phyloP scores from a whole-genome alignment of 441 rosid genomes.

The Gossypium schwendimanii region DNA sequence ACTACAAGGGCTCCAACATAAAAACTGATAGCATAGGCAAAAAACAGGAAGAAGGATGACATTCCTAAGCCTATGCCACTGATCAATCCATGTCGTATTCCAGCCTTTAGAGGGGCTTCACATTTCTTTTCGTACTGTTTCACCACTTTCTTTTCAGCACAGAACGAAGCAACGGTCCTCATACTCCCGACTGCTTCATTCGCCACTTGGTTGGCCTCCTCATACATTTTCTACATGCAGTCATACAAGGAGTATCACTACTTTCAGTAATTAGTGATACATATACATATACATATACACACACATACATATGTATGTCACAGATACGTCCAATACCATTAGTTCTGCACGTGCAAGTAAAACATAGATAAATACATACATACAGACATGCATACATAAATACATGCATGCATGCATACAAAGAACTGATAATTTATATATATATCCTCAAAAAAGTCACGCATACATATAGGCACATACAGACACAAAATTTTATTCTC shows the following conservation, averaged over 20 bases:
- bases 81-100: slow-evolving; percentile 56
- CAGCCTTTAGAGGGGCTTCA: slow-evolving; percentile 52
- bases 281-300: not conserved
- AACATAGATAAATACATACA: not conserved
- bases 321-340: not conserved
- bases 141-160: slow-evolving; percentile 77
- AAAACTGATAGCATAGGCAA: slow-evolving; percentile 56
- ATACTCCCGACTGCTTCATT: slow-evolving; percentile 80
- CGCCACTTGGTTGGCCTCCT: slow-evolving; percentile 87
- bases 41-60: slow-evolving; percentile 46
- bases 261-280: not conserved
- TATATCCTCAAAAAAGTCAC: not conserved
- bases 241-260: not conserved
- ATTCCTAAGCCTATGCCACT: slow-evolving; percentile 67
- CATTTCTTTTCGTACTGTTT: slow-evolving; percentile 56
- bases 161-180: slow-evolving; percentile 82
- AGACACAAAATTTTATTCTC: not conserved
- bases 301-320: not conserved
- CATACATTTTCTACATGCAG: slow-evolving; percentile 53
- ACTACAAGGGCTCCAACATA: slow-evolving; percentile 72
- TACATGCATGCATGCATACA: not conserved
- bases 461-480: not conserved
- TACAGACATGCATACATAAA: not conserved
- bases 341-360: not conserved
- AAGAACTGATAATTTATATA: not conserved